phyloP scores from a whole-genome alignment of 257 asterid species.

The Ilex aquifolium region DNA sequence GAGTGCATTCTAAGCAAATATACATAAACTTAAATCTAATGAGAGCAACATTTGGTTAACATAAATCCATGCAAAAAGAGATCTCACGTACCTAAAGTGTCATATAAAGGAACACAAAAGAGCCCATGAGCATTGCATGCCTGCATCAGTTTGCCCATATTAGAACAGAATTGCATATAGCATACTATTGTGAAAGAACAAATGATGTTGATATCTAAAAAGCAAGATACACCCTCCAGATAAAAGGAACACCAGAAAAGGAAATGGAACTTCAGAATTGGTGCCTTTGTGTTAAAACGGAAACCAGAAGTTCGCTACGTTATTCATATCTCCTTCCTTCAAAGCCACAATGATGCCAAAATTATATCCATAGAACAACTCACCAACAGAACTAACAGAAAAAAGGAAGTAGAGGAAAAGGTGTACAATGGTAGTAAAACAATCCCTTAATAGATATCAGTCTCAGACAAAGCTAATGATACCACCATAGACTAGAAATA shows the following conservation, averaged over 20 bases:
- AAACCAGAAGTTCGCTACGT: not conserved
- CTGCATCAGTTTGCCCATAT: constrained; percentile 41
- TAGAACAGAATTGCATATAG: constrained; percentile 8
- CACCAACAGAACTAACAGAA: too few relatives aligned
- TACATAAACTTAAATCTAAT: not conserved
- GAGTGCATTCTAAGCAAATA: not conserved
- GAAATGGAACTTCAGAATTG: not conserved
- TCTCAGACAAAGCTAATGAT: too few relatives aligned
- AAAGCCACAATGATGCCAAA: too few relatives aligned
- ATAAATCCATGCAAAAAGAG: constrained; percentile 8
- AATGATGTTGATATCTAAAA: not conserved
- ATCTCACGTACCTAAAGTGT: constrained; percentile 70
- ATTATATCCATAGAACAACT: too few relatives aligned
- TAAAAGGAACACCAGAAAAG: not conserved
- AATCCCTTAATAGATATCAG: too few relatives aligned
- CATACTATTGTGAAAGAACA: not conserved
- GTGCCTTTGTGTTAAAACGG: not conserved
- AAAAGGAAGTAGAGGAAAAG: too few relatives aligned
- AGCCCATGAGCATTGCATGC: constrained; percentile 99
- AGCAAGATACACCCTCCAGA: not conserved
- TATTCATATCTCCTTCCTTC: too few relatives aligned
- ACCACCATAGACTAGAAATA: too few relatives aligned
- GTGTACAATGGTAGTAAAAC: too few relatives aligned
- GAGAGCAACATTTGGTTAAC: too few relatives aligned
- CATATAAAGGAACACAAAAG: constrained; percentile 84